phyloP scores from a whole-genome alignment of 352 stramenopile genomes.

The Phytophthora boehmeriae region DNA sequence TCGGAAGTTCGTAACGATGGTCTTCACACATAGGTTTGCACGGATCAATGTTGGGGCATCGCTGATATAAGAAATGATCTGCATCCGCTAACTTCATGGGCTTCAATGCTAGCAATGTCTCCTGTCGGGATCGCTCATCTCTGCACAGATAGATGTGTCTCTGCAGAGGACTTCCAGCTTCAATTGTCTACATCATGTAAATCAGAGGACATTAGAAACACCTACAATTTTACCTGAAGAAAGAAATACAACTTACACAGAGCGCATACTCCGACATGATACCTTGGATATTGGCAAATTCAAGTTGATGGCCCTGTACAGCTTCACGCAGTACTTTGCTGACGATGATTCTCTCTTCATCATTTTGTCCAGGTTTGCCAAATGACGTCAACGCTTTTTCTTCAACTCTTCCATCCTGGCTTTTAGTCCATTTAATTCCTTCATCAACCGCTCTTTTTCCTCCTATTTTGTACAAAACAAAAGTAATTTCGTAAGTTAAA shows the following conservation, averaged over 20 bases:
- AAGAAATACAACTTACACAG: conserved; percentile 24
- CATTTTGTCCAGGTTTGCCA: conserved; percentile 24
- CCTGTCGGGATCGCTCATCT: conserved; percentile 15
- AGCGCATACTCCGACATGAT: conserved; percentile 51
- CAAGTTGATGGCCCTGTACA: conserved; percentile 39
- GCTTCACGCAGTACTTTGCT: conserved; percentile 41
- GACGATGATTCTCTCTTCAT: conserved; percentile 32
- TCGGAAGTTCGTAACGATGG: conserved; percentile 30
- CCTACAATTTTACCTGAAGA: not conserved
- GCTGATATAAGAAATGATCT: conserved; percentile 34
- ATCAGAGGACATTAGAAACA: not conserved
- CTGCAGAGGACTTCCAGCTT: conserved; percentile 40
- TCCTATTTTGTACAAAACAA: conserved; percentile 10
- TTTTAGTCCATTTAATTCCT: conserved; percentile 25
- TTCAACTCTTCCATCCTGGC: conserved; percentile 32
- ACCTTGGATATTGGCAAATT: conserved; percentile 43
- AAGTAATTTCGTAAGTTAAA: not conserved
- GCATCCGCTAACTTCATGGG: conserved; percentile 35
- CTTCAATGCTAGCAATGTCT: conserved; percentile 28
- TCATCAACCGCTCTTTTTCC: conserved; percentile 37
- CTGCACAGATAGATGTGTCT: conserved; percentile 32
- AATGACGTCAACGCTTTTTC: conserved; percentile 27
- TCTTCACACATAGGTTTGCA: conserved; percentile 40
- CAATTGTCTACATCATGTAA: conserved; percentile 28
- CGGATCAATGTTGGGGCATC: conserved; percentile 32